Evolutionary conservation across 768 basidiomycete genomes (phyloP), one percentile per base, ranked within the genome.

Genomic region (Gelatoporia subvermispora): DNA sequence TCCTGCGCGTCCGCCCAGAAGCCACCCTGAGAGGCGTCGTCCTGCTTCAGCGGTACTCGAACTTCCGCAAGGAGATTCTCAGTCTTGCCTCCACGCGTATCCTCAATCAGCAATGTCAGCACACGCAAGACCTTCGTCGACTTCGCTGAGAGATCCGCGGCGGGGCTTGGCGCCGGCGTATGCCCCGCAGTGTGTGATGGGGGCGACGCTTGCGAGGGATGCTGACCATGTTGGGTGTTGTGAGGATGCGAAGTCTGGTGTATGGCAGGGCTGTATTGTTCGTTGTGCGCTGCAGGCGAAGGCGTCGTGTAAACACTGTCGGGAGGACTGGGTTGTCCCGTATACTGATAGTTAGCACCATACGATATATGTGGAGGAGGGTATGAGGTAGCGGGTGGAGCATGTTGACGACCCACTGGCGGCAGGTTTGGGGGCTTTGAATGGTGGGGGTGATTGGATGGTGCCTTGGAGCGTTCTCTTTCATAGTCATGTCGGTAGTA

Each of bases 1-100:
- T 85, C 79, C 53, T 73, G 72, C 2, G 85, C 84, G 59, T 85
- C 79, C 5, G 79, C 85, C 86, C 86, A 88, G 56, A 74, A 84
- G 4, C 81, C 79, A 54, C 78, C 81, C 34, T 72, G 71, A 4
- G 68, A 65, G 48, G 75, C 65, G 28, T 77, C 74, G 3, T 72
- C 69, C 4, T 61, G 57, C 57, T 64, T 76, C 34, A 88, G 62
- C n/a, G 75, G 77, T 24, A 87, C 74, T 34, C 68, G 74, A 17
- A 89, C 77, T 61, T 89, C 87, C 1, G 80, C 80, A 17, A 88
- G 70, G 55, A 79, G 78, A 47, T 70, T 65, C 60, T 87, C 85
- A 31, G 66, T 63, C 1, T 66, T 66, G 5, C 74, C 76, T 52
- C 71, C 75, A 31, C 86, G 76, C 42, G 69, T 52, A 54, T 88